Base-by-base conservation (phyloP, 2,329 filamentous ascomycete genomes). In the Dichotomopilus funicola region DNA sequence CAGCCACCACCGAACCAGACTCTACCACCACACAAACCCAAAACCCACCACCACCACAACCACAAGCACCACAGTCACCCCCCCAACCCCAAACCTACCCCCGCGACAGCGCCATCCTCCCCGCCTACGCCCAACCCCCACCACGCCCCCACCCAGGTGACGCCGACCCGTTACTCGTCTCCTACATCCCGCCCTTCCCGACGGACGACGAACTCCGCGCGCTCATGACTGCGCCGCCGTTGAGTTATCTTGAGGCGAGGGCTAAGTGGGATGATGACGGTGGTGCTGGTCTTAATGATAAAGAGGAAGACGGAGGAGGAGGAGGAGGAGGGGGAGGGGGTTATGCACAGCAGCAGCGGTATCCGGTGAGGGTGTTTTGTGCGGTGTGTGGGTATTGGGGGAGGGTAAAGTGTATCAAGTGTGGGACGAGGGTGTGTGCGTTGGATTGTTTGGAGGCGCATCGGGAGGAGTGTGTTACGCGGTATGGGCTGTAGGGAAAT, bases 351-450 rank as follows among this genome's bases (percentile, higher is more conserved):
- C 73, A 69, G 43, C 4, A 38, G 11, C 53, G 58, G 45, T 83
- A 83, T 60, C 85, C 86, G 2, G 73, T 74, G 47, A 76, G 87
- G 57, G 73, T 75, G 38, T 92, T 91, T 68, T 92, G 88, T 70
- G 86, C 86, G 66, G 82, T 90, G 36, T 92, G 88, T 66, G 88
- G 88, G 11, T 91, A 91, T 70, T 91, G 88, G 88, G 88, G 88
- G 2, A 75, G 84, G 42, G 84, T 89, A 46, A 80, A 79, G 69
- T 92, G 88, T 72, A 79, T 85, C 68, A 89, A 87, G 73, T 92
- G 88, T 71, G 87, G 87, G n/a, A 81, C 80, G 46, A 78, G 85
- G 64, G 83, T 89, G n/a, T 92, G 88, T 68, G 87, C 87, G 41
- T 70, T 91, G 62, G 85, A 88, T 57, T 91, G 88, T 65, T 76